A percentile compares a stretch with the other conserved stretches of the same genome.
phyloP scores from a whole-genome alignment of 2,329 filamentous ascomycete species.

The Fusarium guadeloupense region DNA sequence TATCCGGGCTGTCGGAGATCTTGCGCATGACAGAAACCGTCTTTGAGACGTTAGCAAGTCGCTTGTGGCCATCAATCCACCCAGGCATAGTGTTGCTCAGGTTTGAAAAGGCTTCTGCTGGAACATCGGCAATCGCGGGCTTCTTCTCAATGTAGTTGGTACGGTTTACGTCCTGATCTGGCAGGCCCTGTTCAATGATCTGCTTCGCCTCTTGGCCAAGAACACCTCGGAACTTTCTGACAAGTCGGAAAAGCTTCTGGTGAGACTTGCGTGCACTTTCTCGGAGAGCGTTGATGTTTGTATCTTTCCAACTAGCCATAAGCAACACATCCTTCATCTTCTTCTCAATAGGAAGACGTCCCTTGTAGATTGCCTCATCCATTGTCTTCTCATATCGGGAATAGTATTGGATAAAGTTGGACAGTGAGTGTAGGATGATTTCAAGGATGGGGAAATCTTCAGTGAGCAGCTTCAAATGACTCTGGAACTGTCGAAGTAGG shows the following conservation, averaged over 20 bases:
- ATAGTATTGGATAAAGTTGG: conserved; percentile 82
- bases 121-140: conserved; percentile 7
- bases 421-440: conserved; percentile 70
- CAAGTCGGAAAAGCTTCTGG: conserved; percentile 88
- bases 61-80: conserved; percentile 61
- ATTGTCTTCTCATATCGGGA: conserved; percentile 74
- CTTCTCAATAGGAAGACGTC: conserved; percentile 82
- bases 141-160: conserved; percentile 1
- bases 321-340: conserved; percentile 93
- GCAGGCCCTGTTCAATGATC: conserved; percentile 68
- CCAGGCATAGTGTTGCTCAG: conserved; percentile 46
- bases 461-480: conserved; percentile 71
- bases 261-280: conserved; percentile 93
- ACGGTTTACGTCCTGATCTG: conserved; percentile 55
- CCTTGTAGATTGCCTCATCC: conserved; percentile 70
- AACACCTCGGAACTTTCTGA: conserved; percentile 86
- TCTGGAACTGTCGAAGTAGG: conserved; percentile 71
- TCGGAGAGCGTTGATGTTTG: conserved; percentile 87
- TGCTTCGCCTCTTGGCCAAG: conserved; percentile 78
- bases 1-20: conserved; percentile 63
- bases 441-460: conserved; percentile 67
- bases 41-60: conserved; percentile 74
- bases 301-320: conserved; percentile 97
- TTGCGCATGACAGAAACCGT: conserved; percentile 80
- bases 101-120: conserved; percentile 25